Evolutionary conservation across 2,329 filamentous ascomycete species (phyloP), one percentile per base, ranked within the genome.

Genomic region (Verticillium longisporum): DNA sequence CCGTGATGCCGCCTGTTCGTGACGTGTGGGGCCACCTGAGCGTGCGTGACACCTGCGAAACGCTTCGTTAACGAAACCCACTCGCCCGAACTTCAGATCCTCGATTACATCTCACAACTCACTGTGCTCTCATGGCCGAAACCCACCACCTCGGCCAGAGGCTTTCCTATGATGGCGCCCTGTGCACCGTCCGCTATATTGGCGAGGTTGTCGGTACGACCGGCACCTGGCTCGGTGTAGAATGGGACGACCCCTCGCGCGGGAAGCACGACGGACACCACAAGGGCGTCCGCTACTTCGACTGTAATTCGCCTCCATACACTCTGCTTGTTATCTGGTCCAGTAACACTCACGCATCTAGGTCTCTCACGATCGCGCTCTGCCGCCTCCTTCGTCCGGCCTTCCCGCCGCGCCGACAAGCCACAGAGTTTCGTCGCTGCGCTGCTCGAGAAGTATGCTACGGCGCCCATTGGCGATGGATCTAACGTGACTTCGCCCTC

Each of bases 201-300:
- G 95, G 95, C 55, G 74, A 83, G 37, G 89, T 98, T 7, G 81
- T 85, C 58, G 90, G 89, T 66, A 93, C 92, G 9, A 81, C 84
- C 54, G 91, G 92, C 57, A 80, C 83, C 64, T 98, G 94, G 93
- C 83, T 98, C 37, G 95, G 95, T 56, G 91, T 98, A 56, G 95
- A 99, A 82, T 99, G 95, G 95, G 94, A 98, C 75, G 91, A 97
- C 73, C 79, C 87, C 61, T 82, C 80, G 41, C 84, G 93, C 69
- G 95, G 95, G 63, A 98, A 97, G 78, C 93, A 99, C 75, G 85
- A 94, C 69, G 95, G 95, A 62, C 87, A 88, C 63, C 87, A 96
- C 75, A 87, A 89, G 65, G 91, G 89, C 62, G 80, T 83, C 64
- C 86, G 84, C 64, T 97, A 97, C 72, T 98, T 98, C 70, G 78